A percentile compares a stretch with the other conserved stretches of the same genome.
Evolutionary conservation across 768 basidiomycete genomes (phyloP).

Genomic region (Dioszegia aurantiaca): DNA sequence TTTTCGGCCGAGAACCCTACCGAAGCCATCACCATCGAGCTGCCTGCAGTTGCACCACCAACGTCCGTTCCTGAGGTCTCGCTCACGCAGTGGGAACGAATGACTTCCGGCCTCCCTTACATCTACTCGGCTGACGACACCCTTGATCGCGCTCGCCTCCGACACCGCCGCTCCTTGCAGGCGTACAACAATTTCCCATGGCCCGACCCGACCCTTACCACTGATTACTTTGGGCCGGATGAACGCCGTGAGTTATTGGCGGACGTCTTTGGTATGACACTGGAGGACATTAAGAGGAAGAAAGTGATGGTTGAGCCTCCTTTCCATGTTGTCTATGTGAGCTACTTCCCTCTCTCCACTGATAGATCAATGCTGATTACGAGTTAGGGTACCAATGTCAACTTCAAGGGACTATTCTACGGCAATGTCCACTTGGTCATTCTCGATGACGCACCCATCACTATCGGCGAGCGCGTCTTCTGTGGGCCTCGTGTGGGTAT

Average conservation of each 20-base stretch:
- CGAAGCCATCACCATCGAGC: no score
- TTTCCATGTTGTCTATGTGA: conserved; percentile 17
- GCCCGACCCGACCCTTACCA: conserved; percentile 2
- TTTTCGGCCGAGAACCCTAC: no score
- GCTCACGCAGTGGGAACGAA: no score
- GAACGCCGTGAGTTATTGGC: conserved; percentile 7
- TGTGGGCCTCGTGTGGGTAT: conserved; percentile 20
- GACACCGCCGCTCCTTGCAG: neutral
- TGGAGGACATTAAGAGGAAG: conserved; percentile 10
- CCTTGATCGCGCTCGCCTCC: conserved; percentile 1
- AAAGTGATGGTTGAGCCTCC: conserved; percentile 12
- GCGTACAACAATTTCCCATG: conserved; percentile 18
- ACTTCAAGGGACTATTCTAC: conserved; percentile 16
- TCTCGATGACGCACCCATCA: conserved; percentile 17
- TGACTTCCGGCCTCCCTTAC: conserved; percentile 11
- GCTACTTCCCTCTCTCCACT: neutral
- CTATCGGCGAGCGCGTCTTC: conserved; percentile 17
- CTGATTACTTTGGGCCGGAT: conserved; percentile 14
- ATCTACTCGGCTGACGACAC: neutral
- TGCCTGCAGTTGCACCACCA: no score
- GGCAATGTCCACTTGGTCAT: conserved; percentile 17
- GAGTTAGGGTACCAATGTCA: conserved; percentile 13
- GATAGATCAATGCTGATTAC: neutral
- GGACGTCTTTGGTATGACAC: conserved; percentile 8
- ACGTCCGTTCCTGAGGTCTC: no score